Conservation (phyloP, 1,139 yeast genomes). For the Yamadazyma spencermartinsiae region DNA sequence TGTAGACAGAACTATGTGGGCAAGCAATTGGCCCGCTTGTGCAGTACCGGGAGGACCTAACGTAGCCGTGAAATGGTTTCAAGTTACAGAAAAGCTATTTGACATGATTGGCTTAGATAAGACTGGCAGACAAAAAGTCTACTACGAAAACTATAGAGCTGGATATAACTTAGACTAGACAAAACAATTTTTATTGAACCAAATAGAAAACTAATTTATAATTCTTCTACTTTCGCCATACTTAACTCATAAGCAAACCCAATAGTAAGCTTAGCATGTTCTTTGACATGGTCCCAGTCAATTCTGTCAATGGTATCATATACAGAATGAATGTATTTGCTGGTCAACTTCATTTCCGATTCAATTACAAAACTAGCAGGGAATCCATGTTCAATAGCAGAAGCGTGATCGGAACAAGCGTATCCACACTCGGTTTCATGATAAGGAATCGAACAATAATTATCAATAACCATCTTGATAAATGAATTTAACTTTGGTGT, state of each 20-base stretch:
- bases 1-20: slow-evolving; percentile 32
- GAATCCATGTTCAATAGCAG: slow-evolving; percentile 79
- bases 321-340: slow-evolving; percentile 72
- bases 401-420: slow-evolving; percentile 91
- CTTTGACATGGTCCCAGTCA: slow-evolving; percentile 72
- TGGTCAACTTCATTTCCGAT: slow-evolving; percentile 60
- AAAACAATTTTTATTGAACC: neutral
- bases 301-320: slow-evolving; percentile 81
- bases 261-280: slow-evolving; percentile 63
- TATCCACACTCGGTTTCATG: slow-evolving; percentile 83
- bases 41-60: slow-evolving; percentile 18
- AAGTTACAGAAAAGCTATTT: slow-evolving; percentile 18
- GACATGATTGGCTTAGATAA: slow-evolving; percentile 9
- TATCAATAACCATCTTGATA: slow-evolving; percentile 57
- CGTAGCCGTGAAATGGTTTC: slow-evolving; percentile 17
- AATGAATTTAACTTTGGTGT: slow-evolving; percentile 60
- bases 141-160: neutral
- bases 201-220: too few species aligned
- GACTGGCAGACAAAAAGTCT: neutral
- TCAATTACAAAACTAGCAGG: slow-evolving; percentile 86
- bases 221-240: slow-evolving; percentile 5
- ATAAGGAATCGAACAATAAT: slow-evolving; percentile 66
- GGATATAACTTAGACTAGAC: neutral
- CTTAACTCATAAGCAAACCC: slow-evolving; percentile 13
- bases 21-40: slow-evolving; percentile 48